phyloP scores from a whole-genome alignment of 2,329 filamentous ascomycete genomes.

The Epichloe brachyelytri region DNA sequence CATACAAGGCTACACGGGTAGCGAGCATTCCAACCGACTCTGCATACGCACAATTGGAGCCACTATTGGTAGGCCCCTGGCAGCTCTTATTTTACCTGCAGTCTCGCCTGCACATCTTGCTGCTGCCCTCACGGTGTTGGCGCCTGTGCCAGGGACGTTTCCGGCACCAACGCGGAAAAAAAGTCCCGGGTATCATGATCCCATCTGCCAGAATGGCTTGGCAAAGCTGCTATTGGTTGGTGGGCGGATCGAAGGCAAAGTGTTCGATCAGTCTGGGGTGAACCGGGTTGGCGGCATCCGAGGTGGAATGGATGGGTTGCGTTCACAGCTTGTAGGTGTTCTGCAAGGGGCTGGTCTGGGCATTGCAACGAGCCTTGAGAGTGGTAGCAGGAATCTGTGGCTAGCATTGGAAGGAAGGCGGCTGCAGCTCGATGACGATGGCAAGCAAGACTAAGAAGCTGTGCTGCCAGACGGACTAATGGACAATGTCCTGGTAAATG shows the following conservation, averaged over 20 bases:
- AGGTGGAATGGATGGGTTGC: conserved; percentile 67
- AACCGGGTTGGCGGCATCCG: conserved; percentile 59
- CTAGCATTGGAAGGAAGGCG: conserved; percentile 75
- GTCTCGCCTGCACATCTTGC: conserved; percentile 79
- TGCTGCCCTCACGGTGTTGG: conserved; percentile 63
- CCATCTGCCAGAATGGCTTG: conserved; percentile 63
- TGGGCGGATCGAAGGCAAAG: conserved; percentile 72
- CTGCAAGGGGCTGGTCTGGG: conserved; percentile 69
- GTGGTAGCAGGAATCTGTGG: conserved; percentile 70
- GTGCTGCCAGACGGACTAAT: not conserved
- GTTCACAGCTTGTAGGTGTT: conserved; percentile 68
- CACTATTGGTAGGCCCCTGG: conserved; percentile 69
- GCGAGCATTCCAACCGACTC: conserved; percentile 24
- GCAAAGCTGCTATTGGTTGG: conserved; percentile 81
- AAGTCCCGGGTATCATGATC: conserved; percentile 72
- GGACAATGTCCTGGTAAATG: not conserved
- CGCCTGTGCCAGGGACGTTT: conserved; percentile 59
- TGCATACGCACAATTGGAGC: conserved; percentile 48
- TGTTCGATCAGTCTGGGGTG: conserved; percentile 63
- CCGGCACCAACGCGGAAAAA: conserved; percentile 64
- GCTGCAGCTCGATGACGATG: conserved; percentile 59
- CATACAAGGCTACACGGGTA: conserved; percentile 34
- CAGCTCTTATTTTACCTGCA: conserved; percentile 64
- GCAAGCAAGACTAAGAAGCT: not conserved
- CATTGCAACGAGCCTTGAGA: conserved; percentile 67